Conservation (phyloP, 306 rosid species). For the Glycine tomentella region DNA sequence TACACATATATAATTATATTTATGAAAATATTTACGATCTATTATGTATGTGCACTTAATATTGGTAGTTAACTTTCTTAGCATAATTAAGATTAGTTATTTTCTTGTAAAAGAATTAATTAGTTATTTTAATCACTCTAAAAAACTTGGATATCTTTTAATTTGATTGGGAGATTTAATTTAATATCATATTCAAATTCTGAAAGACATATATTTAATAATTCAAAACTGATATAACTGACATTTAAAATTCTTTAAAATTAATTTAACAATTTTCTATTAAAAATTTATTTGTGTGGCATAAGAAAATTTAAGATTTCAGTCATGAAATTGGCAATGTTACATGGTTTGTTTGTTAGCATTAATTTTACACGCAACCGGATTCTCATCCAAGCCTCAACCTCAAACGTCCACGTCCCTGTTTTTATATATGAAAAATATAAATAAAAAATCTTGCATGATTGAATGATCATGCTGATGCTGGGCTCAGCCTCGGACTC, state of each 20-base stretch:
- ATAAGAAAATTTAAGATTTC: neutral
- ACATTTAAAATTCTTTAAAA: neutral
- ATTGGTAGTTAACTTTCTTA: too few species aligned
- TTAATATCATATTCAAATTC: neutral
- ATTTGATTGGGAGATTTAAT: too few species aligned
- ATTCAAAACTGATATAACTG: neutral
- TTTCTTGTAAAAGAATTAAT: too few species aligned
- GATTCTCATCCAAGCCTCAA: conserved; percentile 43
- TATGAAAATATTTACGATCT: too few species aligned
- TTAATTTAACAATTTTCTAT: too few species aligned
- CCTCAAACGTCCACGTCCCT: conserved; percentile 45
- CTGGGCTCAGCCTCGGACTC: too few species aligned
- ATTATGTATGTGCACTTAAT: too few species aligned
- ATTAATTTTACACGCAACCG: neutral
- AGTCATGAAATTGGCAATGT: neutral
- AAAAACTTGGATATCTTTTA: too few species aligned
- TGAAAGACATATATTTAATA: neutral
- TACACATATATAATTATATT: too few species aligned
- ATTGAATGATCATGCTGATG: neutral
- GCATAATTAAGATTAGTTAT: too few species aligned
- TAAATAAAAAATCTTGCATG: too few species aligned
- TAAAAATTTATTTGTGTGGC: neutral
- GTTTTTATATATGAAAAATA: neutral
- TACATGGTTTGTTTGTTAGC: conserved; percentile 9
- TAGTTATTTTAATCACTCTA: too few species aligned